Evolutionary conservation across 257 asterid species (phyloP).

Genomic region (Apocynum venetum): DNA sequence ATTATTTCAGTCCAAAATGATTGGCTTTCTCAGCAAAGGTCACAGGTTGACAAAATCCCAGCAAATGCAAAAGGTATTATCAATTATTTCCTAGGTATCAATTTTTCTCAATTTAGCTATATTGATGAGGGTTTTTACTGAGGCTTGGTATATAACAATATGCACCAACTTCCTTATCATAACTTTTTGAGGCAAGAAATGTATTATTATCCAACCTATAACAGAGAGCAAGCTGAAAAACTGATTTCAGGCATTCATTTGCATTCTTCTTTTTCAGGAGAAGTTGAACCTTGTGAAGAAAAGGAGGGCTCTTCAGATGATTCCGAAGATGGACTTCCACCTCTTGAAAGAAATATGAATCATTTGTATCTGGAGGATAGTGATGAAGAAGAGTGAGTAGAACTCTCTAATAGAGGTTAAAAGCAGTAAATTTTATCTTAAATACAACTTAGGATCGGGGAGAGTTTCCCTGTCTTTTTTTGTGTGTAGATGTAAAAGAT

Average conservation of each 20-base stretch:
- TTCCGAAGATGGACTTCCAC: conserved; percentile 91
- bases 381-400: conserved; percentile 58
- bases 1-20: conserved; percentile 67
- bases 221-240: not conserved
- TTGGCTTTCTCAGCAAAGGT: conserved; percentile 74
- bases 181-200: not conserved
- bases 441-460: too few relatives aligned
- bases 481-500: too few relatives aligned
- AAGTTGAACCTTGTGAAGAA: conserved; percentile 31
- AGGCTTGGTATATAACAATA: not conserved
- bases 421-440: not conserved
- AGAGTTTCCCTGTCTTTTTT: too few relatives aligned
- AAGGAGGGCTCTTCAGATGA: conserved; percentile 40
- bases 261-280: conserved; percentile 31
- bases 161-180: not conserved
- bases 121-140: not conserved
- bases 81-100: not conserved
- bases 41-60: conserved; percentile 29
- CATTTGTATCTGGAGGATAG: conserved; percentile 56
- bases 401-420: not conserved
- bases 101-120: not conserved
- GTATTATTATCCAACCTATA: too few relatives aligned
- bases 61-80: conserved; percentile 39
- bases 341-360: conserved; percentile 90
- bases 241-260: not conserved